Percentiles rank a stretch among this genome's conserved stretches.
Evolutionary conservation across 1,284 basidiomycete species (phyloP).

Genomic region (Phenoliferia sp.): DNA sequence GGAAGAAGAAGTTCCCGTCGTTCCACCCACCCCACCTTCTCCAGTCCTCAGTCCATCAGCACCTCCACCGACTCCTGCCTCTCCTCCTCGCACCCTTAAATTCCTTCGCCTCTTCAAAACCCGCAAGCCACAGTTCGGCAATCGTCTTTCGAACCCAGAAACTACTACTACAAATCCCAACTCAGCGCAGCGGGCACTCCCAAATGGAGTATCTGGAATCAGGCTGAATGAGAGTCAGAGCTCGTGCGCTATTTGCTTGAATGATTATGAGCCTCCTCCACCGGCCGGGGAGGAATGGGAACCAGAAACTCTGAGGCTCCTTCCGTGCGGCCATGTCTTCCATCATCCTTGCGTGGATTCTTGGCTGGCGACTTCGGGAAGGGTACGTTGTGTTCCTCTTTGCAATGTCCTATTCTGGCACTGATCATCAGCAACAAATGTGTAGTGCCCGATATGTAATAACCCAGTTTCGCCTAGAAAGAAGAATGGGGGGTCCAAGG

Average conservation of each 20-base stretch:
- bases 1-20: no score
- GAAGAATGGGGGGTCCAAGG: no score
- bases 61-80: not conserved
- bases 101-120: slow-evolving; percentile 17
- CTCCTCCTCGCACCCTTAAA: not conserved
- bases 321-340: slow-evolving; percentile 27
- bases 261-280: slow-evolving; percentile 28
- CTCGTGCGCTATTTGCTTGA: slow-evolving; percentile 27
- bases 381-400: slow-evolving; percentile 8
- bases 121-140: not conserved
- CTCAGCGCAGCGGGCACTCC: slow-evolving; percentile 4
- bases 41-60: no score
- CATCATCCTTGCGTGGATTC: slow-evolving; percentile 16
- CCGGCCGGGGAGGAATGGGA: slow-evolving; percentile 6
- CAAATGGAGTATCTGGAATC: slow-evolving; percentile 7
- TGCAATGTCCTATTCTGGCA: no score
- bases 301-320: slow-evolving; percentile 11
- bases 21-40: not conserved
- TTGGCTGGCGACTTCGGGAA: slow-evolving; percentile 21
- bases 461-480: slow-evolving; percentile 5
- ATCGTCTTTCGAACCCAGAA: not conserved
- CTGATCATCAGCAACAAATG: not conserved
- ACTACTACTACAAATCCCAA: not conserved
- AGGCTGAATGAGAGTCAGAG: slow-evolving; percentile 14
- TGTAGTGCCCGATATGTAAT: slow-evolving; percentile 26